Evolutionary conservation across 306 rosid species (phyloP), one percentile per base, ranked within the genome.

Genomic region (Pyrus bretschneideri): DNA sequence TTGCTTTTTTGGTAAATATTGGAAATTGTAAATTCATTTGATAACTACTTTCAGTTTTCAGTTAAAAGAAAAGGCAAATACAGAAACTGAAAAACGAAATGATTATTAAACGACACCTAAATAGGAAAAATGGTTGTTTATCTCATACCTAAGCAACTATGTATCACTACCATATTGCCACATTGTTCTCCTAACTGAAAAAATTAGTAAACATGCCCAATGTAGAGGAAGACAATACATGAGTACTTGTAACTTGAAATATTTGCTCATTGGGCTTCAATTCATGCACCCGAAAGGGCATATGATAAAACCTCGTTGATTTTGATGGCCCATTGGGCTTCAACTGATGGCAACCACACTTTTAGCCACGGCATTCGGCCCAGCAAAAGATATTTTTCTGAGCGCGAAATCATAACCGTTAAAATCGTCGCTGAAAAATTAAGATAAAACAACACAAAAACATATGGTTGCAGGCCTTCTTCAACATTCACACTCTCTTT

Each of bases 381-480:
- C 18, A 66, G 18, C 49, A 1, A 1, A 44, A 27, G 78, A 74
- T 62, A 74, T 70, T 78, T 59, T 78, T 29, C 6, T 55, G 35
- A 4, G 49, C 51, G 46, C 74, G 40, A 72, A 74, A 61, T 35
- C 74, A 25, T 57, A 30, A 10, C 81, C 78, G 84, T 77, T 80
- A 54, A 70, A 49, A 58, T 44, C 33, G 51, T 57, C 46, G 55
- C 45, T 1, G 18, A 3, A 51, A 12, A 46, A 51, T 3, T 3
- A 30, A 42, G 73, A 57, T 72, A 67, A 59, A 70, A 58, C 2
- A 27, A 3, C 52, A 38, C 31, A 4, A 1, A 21, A 78, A 71
- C 25, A 77, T 64, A 82, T 73, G 84, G 84, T 73, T 83, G 31
- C 58, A 59, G 25, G 15, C 7, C 54, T n/a, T 19, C 67, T 57